Percentiles rank a stretch among this genome's conserved stretches.
These are phyloP conservation scores for Calocybe gangraenosa DNA, from an alignment of 768 basidiomycete genomes.

Conservation along the genomic window DNA sequence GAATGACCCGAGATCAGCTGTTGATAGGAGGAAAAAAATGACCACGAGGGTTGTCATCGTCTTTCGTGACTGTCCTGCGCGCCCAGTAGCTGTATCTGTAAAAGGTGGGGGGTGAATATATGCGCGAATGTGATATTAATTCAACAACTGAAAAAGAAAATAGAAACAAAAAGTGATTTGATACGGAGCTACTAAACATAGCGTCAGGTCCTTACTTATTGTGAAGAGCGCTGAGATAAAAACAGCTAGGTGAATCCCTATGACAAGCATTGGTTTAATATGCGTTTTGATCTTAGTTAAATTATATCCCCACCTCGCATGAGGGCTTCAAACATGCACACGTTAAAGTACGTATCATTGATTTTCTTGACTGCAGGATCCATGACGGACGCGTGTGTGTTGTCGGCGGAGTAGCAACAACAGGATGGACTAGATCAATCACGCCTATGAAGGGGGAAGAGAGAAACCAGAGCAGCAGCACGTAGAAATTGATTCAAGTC, in stretches of 20 bases:
- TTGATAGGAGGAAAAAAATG: not conserved
- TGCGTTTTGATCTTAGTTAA: too few relatives aligned
- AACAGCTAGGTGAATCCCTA: conserved; percentile 12
- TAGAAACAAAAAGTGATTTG: not conserved
- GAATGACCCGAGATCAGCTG: conserved; percentile 9
- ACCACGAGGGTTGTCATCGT: conserved; percentile 1
- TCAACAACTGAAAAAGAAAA: too few relatives aligned
- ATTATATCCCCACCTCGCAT: conserved; percentile 7
- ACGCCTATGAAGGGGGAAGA: not conserved
- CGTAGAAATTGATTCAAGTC: too few relatives aligned
- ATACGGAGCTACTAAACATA: too few relatives aligned
- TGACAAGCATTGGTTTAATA: not conserved
- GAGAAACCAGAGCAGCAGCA: too few relatives aligned
- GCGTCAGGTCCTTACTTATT: conserved; percentile 4
- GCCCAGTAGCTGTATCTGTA: conserved; percentile 6
- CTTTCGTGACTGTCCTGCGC: conserved; percentile 1
- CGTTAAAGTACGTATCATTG: conserved; percentile 12
- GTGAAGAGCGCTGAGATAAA: conserved; percentile 5
- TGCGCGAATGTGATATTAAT: too few relatives aligned
- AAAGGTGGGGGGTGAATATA: too few relatives aligned
- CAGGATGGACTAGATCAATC: too few relatives aligned
- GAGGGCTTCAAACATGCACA: conserved; percentile 9
- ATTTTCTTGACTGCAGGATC: conserved; percentile 5
- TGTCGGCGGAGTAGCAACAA: too few relatives aligned
- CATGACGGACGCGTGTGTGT: too few relatives aligned